Percentiles rank a stretch among this genome's conserved stretches.
These are phyloP conservation scores for Sphenostylis stenocarpa DNA, from an alignment of 306 rosid genomes.

Conservation along the genomic window DNA sequence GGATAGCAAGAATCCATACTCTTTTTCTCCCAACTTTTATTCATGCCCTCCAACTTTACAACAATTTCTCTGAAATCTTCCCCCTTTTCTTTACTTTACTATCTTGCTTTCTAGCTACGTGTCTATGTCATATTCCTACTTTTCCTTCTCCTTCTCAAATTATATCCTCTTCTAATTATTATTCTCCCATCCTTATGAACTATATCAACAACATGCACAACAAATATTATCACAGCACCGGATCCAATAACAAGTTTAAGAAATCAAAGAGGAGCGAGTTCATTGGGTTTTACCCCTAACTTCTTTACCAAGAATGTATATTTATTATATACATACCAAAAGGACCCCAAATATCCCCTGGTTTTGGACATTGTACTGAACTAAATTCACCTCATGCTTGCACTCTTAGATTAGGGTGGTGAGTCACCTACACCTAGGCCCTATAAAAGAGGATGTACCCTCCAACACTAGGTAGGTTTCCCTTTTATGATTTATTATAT, in stretches of 20 bases:
- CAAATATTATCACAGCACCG: not conserved
- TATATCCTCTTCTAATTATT: constrained; percentile 17
- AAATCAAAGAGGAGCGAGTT: too few species aligned
- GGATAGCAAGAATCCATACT: constrained; percentile 27
- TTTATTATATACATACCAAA: too few species aligned
- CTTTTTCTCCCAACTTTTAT: constrained; percentile 13
- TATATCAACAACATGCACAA: not conserved
- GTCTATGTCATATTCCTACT: constrained; percentile 4
- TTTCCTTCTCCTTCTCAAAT: not conserved
- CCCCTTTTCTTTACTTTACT: constrained; percentile 18
- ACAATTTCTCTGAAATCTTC: constrained; percentile 16
- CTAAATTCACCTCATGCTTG: too few species aligned
- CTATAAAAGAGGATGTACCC: too few species aligned
- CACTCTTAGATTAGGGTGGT: too few species aligned
- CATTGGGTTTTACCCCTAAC: too few species aligned
- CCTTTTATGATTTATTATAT: too few species aligned
- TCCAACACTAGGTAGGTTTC: too few species aligned
- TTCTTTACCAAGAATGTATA: too few species aligned
- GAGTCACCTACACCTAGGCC: too few species aligned
- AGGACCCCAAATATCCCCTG: too few species aligned
- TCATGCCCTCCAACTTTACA: constrained; percentile 30
- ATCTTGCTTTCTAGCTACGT: constrained; percentile 17
- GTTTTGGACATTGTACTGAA: too few species aligned
- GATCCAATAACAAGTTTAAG: not conserved
- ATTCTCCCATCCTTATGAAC: not conserved